Evolutionary conservation across 192 early-diverging fungal genomes (phyloP), one percentile per base, ranked within the genome.

Genomic region (Spinellus fusiger): DNA sequence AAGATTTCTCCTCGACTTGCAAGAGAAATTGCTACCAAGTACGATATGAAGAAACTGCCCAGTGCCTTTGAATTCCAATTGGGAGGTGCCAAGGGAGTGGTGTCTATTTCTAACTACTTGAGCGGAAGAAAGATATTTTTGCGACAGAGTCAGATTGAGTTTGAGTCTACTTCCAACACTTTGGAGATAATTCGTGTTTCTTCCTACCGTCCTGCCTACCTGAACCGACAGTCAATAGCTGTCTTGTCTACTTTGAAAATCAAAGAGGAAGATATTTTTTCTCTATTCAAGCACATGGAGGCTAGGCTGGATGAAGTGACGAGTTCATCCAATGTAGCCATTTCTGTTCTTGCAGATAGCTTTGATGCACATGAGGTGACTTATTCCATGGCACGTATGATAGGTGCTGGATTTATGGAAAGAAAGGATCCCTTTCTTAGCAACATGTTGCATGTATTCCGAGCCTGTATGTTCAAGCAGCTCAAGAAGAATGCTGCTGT

Each of bases 51-150:
- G 15, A 52, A 22, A 5, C 61, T 60, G 0, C 85, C 86, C 0
- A 69, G 69, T 8, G 89, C 87, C 0, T 73, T 86, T 18, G 86
- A 90, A 66, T 84, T 88, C 32, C 78, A 86, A n/a, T 68, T 87
- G 0, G 80, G 77, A 7, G 83, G 83, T 6, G 70, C 85, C 33
- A 80, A 88, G 75, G 80, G 83, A 2, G 77, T 84, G 48, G 61
- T 79, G 2, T 69, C 68, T 3, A 49, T 74, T 16, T 73, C 69
- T 10, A 69, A 71, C 9, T 35, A 50, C 26, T 37, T 81, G 12
- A 67, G 31, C 0, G 66, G 55, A 0, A 69, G 72, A 0, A 57
- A 73, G 0, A 61, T 86, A 15, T 57, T 71, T 18, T 65, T 86
- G 7, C 61, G 85, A 7, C 69, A 62, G 0, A 77, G 71, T 25